phyloP scores from a whole-genome alignment of 1,284 basidiomycete genomes.

The Trichosporon inkin region DNA sequence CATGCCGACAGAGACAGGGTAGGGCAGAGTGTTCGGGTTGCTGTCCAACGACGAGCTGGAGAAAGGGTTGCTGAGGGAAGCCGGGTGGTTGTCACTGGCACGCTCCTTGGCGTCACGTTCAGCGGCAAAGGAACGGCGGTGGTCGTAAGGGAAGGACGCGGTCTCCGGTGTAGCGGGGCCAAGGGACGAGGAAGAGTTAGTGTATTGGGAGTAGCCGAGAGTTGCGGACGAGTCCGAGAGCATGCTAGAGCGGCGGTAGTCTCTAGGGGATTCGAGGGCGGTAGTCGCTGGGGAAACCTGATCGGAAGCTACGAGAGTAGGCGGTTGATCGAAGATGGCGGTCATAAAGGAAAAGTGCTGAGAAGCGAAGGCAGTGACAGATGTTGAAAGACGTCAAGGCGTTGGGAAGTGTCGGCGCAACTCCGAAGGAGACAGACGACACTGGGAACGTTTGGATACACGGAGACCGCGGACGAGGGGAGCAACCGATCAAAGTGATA shows the following conservation, averaged over 20 bases:
- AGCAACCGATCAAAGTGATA: background rate
- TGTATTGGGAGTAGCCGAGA: background rate
- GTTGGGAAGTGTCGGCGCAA: background rate
- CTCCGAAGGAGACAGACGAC: background rate
- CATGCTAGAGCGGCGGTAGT: conserved; percentile 3
- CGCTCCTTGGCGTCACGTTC: conserved; percentile 7
- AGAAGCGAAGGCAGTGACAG: background rate
- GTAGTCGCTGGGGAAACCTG: conserved; percentile 7
- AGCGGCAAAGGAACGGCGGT: conserved; percentile 1
- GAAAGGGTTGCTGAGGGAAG: background rate
- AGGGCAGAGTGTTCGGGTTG: background rate
- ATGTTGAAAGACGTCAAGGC: background rate
- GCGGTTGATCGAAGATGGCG: conserved; percentile 5
- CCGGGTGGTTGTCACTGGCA: background rate
- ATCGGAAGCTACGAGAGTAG: conserved; percentile 1
- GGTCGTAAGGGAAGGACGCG: conserved; percentile 3
- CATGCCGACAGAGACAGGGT: conserved; percentile 11
- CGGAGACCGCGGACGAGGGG: background rate
- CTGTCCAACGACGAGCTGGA: conserved; percentile 1
- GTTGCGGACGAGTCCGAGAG: background rate
- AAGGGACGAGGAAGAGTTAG: background rate
- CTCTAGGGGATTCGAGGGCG: conserved; percentile 1
- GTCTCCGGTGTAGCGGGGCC: background rate
- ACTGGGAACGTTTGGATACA: background rate
- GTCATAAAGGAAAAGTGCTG: conserved; percentile 3